phyloP scores from a whole-genome alignment of 2,329 filamentous ascomycete species.

The Alternaria infectoria region DNA sequence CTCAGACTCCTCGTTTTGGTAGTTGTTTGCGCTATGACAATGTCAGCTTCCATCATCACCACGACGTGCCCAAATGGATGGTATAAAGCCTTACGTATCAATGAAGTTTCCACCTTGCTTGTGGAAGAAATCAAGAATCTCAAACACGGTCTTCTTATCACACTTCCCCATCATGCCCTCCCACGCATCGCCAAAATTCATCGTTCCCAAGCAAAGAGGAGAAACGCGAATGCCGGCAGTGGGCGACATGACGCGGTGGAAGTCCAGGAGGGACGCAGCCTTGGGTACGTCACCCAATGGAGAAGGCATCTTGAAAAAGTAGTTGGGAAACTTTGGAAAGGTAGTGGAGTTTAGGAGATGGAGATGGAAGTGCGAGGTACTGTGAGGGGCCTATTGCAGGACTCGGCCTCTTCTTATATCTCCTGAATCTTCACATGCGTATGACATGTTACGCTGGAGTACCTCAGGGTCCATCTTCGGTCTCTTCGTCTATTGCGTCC shows the following conservation, averaged over 20 bases:
- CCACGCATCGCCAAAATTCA: conserved; percentile 63
- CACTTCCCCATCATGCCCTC: conserved; percentile 50
- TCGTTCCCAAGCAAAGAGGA: conserved; percentile 60
- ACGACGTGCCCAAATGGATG: not conserved
- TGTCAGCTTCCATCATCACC: not conserved
- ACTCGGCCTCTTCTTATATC: conserved; percentile 3
- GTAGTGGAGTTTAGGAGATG: not conserved
- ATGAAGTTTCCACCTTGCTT: conserved; percentile 60
- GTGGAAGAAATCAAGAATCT: conserved; percentile 57
- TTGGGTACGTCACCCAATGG: conserved; percentile 33
- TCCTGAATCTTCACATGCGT: not conserved
- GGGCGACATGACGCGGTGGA: conserved; percentile 60
- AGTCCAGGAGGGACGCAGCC: conserved; percentile 54
- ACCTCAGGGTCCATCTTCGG: not conserved
- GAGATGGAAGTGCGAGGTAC: not conserved
- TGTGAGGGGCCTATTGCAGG: not conserved
- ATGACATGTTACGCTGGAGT: conserved; percentile 10
- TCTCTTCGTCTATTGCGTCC: not conserved
- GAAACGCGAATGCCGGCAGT: conserved; percentile 60
- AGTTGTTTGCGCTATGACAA: conserved; percentile 52
- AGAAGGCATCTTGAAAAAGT: conserved; percentile 24
- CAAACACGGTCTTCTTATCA: conserved; percentile 54
- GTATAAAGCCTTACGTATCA: conserved; percentile 42
- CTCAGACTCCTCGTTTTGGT: conserved; percentile 58
- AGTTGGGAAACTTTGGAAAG: not conserved